These are phyloP conservation scores for Scleroderma bovista DNA, from an alignment of 768 basidiomycete genomes.

Conservation along the genomic window DNA sequence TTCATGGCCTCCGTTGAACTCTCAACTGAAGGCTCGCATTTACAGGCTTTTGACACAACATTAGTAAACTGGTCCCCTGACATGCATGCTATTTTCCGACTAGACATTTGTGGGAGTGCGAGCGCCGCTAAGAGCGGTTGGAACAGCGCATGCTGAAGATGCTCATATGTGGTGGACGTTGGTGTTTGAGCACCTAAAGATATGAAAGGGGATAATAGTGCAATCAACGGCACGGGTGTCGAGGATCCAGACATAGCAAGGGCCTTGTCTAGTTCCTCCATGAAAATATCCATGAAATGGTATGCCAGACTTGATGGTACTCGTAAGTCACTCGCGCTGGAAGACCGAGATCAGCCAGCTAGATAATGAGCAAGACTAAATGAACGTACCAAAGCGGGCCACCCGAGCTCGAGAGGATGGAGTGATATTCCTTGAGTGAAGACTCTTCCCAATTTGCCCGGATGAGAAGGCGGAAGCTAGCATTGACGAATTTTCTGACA, in stretches of 20 bases:
- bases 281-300: conserved; percentile 85
- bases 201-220: conserved; percentile 67
- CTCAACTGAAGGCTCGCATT: conserved; percentile 35
- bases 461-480: conserved; percentile 75
- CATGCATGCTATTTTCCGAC: conserved; percentile 45
- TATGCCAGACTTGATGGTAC: conserved; percentile 76
- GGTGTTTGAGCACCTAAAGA: conserved; percentile 63
- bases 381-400: conserved; percentile 76
- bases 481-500: conserved; percentile 82
- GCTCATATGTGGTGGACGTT: conserved; percentile 61
- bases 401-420: conserved; percentile 57
- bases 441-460: conserved; percentile 60
- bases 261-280: conserved; percentile 82
- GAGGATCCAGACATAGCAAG: conserved; percentile 27
- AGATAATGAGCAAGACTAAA: background rate
- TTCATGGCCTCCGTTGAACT: conserved; percentile 28
- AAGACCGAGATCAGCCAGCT: conserved; percentile 3
- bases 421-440: conserved; percentile 55
- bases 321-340: conserved; percentile 62
- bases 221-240: conserved; percentile 44
- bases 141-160: conserved; percentile 63
- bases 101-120: conserved; percentile 29
- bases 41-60: conserved; percentile 52
- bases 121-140: conserved; percentile 63
- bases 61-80: conserved; percentile 32